These are phyloP conservation scores for Lentinula guzmanii DNA, from an alignment of 768 basidiomycete genomes.

Conservation along the genomic window DNA sequence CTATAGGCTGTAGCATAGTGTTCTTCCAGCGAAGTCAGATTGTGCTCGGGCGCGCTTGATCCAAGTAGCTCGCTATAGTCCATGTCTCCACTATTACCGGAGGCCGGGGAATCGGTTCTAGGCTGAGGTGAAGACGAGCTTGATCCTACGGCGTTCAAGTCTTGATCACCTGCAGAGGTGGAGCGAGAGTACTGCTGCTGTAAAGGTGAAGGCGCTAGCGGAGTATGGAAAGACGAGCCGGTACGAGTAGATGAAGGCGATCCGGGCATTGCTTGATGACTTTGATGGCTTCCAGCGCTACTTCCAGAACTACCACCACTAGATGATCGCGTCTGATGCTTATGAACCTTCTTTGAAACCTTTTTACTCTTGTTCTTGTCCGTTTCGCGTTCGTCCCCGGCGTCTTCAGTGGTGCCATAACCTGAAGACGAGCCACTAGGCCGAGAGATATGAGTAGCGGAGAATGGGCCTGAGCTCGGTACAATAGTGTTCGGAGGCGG, in stretches of 20 bases:
- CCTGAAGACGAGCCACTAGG: neutral
- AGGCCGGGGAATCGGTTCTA: slow-evolving; percentile 5
- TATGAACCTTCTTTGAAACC: slow-evolving; percentile 1
- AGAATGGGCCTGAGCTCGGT: neutral
- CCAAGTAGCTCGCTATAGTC: slow-evolving; percentile 32
- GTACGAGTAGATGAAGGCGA: slow-evolving; percentile 50
- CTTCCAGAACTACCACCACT: slow-evolving; percentile 5
- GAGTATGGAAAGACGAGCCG: slow-evolving; percentile 53
- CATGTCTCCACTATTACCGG: slow-evolving; percentile 15
- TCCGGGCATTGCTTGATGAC: slow-evolving; percentile 25
- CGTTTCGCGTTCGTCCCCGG: slow-evolving; percentile 6
- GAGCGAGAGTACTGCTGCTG: slow-evolving; percentile 54
- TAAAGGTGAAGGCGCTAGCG: slow-evolving; percentile 57
- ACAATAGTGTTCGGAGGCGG: slow-evolving; percentile 15
- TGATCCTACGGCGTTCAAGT: slow-evolving; percentile 13
- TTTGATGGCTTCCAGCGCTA: slow-evolving; percentile 19
- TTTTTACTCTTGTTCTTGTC: slow-evolving; percentile 17
- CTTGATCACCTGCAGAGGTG: slow-evolving; percentile 17
- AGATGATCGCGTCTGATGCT: slow-evolving; percentile 1
- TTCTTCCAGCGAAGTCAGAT: slow-evolving; percentile 43
- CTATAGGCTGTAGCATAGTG: slow-evolving; percentile 75
- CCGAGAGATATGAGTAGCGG: neutral
- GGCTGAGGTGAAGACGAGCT: slow-evolving; percentile 20
- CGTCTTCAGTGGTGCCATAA: slow-evolving; percentile 1
- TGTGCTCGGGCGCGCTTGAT: slow-evolving; percentile 1